Percentiles rank a stretch among this genome's conserved stretches.
Evolutionary conservation across 768 basidiomycete species (phyloP).

Genomic region (Rhizopogon rudus): DNA sequence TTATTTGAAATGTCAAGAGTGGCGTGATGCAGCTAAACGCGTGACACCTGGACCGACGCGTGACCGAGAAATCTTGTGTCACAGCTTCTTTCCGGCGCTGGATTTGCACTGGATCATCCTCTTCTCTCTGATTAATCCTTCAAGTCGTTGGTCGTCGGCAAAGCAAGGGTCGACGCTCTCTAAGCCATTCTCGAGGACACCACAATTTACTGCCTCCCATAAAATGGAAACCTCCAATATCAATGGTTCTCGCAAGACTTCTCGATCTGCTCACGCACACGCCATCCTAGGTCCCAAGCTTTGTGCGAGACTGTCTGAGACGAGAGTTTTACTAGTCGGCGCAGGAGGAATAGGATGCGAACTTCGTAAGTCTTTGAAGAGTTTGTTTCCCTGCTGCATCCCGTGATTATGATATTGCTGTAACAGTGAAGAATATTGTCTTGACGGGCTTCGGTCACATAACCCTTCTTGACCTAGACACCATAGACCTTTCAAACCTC

Average conservation of each 20-base stretch:
- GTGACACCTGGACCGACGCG: conserved; percentile 18
- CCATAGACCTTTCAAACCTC: conserved; percentile 96
- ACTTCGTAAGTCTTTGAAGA: conserved; percentile 52
- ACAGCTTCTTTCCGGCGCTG: neutral
- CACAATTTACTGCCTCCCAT: neutral
- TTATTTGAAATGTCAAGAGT: neutral
- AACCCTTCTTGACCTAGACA: conserved; percentile 92
- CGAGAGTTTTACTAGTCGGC: conserved; percentile 84
- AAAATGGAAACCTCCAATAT: conserved; percentile 5
- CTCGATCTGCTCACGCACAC: conserved; percentile 57
- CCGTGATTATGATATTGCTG: neutral
- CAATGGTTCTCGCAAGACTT: conserved; percentile 5
- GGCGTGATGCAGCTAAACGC: conserved; percentile 9
- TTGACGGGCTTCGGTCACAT: conserved; percentile 90
- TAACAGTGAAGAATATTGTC: conserved; percentile 90
- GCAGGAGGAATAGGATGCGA: conserved; percentile 98
- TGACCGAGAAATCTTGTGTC: conserved; percentile 13
- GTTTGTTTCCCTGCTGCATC: neutral
- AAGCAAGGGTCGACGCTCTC: neutral
- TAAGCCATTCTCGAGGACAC: neutral
- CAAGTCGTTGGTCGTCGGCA: neutral
- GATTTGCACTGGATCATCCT: neutral
- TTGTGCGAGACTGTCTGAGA: conserved; percentile 51
- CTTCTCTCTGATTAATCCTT: conserved; percentile 1
- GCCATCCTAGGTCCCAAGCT: conserved; percentile 80